Conservation (phyloP, 2,329 filamentous ascomycete species). For the Raffaelea arxii region DNA sequence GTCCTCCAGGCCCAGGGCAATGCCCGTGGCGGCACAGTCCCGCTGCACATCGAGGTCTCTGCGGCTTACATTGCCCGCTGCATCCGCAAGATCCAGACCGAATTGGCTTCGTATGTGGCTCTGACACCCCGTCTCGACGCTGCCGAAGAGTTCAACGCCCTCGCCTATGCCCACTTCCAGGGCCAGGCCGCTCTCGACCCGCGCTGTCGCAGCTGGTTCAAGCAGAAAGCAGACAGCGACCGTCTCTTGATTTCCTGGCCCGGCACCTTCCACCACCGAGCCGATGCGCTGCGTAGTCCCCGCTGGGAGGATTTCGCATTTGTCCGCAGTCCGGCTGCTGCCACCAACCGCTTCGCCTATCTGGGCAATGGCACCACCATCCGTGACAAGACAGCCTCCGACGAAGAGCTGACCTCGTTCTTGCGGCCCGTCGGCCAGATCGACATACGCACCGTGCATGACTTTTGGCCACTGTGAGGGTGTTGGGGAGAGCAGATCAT, state of each 20-base stretch:
- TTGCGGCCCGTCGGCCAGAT: neutral
- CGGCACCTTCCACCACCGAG: constrained; percentile 9
- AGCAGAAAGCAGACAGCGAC: constrained; percentile 3
- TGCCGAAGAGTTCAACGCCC: constrained; percentile 12
- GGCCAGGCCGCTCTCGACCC: constrained; percentile 6
- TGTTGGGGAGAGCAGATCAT: too few species aligned
- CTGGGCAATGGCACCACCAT: constrained; percentile 8
- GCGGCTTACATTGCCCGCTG: constrained; percentile 11
- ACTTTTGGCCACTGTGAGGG: too few species aligned
- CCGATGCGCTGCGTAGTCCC: neutral
- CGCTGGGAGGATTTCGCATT: constrained; percentile 12
- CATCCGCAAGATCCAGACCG: constrained; percentile 11
- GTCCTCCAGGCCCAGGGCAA: constrained; percentile 11
- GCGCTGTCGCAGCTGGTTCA: constrained; percentile 14
- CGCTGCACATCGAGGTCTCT: constrained; percentile 11
- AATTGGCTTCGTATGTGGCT: constrained; percentile 5
- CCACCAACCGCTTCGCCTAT: constrained; percentile 7
- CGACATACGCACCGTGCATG: neutral
- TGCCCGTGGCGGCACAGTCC: constrained; percentile 10
- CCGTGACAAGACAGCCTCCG: constrained; percentile 1
- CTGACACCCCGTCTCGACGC: constrained; percentile 11
- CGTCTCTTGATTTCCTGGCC: constrained; percentile 11
- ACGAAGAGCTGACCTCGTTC: neutral
- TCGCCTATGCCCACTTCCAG: constrained; percentile 7
- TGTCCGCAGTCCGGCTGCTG: neutral